These are phyloP conservation scores for Lachancea nothofagi DNA, from an alignment of 805 yeast genomes.

Conservation along the genomic window DNA sequence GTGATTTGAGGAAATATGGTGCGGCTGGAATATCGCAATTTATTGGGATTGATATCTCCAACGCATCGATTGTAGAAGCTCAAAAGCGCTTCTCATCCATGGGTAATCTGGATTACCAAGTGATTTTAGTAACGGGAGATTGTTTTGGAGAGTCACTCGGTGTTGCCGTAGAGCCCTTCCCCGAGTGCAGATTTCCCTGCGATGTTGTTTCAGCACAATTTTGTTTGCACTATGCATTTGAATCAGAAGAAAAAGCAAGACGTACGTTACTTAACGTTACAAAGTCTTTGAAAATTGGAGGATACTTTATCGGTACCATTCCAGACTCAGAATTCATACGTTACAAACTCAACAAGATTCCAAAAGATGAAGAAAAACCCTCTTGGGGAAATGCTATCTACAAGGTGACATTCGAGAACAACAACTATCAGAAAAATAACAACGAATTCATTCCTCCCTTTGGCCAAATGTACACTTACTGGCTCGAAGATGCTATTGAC, in stretches of 20 bases:
- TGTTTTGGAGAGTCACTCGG: slow-evolving; percentile 72
- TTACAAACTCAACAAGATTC: slow-evolving; percentile 50
- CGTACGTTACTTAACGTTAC: slow-evolving; percentile 70
- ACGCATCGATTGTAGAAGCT: slow-evolving; percentile 82
- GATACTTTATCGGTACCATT: slow-evolving; percentile 86
- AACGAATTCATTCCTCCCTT: slow-evolving; percentile 69
- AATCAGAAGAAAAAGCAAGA: slow-evolving; percentile 72
- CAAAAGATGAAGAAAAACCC: slow-evolving; percentile 44
- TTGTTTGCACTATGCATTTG: slow-evolving; percentile 92
- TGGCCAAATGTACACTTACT: slow-evolving; percentile 81
- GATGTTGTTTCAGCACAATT: slow-evolving; percentile 89
- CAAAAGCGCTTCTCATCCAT: slow-evolving; percentile 59
- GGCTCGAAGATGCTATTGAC: slow-evolving; percentile 86
- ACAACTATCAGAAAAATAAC: slow-evolving; percentile 56
- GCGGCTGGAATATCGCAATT: slow-evolving; percentile 67
- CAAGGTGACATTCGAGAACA: slow-evolving; percentile 71
- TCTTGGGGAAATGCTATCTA: slow-evolving; percentile 85
- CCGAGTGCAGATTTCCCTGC: slow-evolving; percentile 67
- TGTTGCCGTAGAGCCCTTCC: slow-evolving; percentile 60
- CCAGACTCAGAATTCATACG: slow-evolving; percentile 85
- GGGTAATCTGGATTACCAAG: slow-evolving; percentile 60
- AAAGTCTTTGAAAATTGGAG: slow-evolving; percentile 71
- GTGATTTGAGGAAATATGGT: slow-evolving; percentile 88
- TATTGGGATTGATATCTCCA: slow-evolving; percentile 89
- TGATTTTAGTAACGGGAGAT: slow-evolving; percentile 87